Evolutionary conservation across 2,329 filamentous ascomycete genomes (phyloP).

Genomic region (Salinomyces thailandicus): DNA sequence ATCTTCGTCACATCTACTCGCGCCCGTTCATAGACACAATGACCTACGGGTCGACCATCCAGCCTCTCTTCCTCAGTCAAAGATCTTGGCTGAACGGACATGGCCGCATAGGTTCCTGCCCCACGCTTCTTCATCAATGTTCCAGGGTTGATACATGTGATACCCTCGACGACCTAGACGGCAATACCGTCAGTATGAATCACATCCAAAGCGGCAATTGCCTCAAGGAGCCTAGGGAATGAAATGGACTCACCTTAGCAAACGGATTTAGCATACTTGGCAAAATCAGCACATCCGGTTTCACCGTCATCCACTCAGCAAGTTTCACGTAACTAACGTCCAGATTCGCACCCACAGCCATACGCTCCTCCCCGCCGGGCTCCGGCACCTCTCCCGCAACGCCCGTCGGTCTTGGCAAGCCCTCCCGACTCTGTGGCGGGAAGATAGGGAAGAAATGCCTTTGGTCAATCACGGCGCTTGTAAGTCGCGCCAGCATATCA

Average conservation of each 20-base stretch:
- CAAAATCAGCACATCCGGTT: conserved; percentile 73
- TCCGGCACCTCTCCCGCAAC: conserved; percentile 34
- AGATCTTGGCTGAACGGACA: conserved; percentile 60
- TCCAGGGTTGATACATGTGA: conserved; percentile 84
- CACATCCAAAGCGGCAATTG: neutral
- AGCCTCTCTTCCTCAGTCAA: conserved; percentile 48
- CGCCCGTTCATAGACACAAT: conserved; percentile 70
- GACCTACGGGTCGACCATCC: conserved; percentile 50
- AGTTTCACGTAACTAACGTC: conserved; percentile 79
- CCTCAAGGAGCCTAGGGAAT: neutral
- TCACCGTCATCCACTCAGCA: conserved; percentile 78
- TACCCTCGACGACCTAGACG: conserved; percentile 72
- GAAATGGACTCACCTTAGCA: conserved; percentile 58
- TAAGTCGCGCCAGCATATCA: conserved; percentile 59
- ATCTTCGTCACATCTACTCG: conserved; percentile 83
- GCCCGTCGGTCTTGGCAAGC: conserved; percentile 46
- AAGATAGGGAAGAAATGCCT: conserved; percentile 85
- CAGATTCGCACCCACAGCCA: conserved; percentile 63
- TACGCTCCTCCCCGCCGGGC: conserved; percentile 32
- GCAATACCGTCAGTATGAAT: neutral
- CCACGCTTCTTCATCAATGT: conserved; percentile 73
- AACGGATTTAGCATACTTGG: conserved; percentile 79
- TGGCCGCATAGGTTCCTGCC: conserved; percentile 72
- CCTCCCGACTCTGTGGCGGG: conserved; percentile 62
- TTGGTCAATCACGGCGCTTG: conserved; percentile 74